Conservation (phyloP, 805 yeast species). For the Peterozyma toletana region DNA sequence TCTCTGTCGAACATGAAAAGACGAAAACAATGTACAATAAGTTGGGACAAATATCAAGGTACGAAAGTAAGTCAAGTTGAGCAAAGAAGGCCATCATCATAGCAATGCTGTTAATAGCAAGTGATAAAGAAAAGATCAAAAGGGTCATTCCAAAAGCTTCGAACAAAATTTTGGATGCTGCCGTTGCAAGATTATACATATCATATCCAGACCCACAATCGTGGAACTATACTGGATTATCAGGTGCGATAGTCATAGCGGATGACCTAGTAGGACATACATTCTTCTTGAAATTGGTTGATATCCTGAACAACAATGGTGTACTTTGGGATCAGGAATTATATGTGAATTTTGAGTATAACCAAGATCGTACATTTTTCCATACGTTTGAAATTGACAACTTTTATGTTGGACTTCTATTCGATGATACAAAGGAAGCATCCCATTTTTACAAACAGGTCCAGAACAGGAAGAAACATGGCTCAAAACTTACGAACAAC, state of each 20-base stretch:
- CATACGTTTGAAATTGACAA: constrained; percentile 93
- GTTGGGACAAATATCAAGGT: too few species aligned
- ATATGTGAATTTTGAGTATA: constrained; percentile 79
- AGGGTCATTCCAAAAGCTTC: constrained; percentile 83
- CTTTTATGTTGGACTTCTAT: constrained; percentile 77
- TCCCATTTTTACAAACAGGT: constrained; percentile 78
- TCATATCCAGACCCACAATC: constrained; percentile 77
- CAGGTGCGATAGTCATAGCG: constrained; percentile 81
- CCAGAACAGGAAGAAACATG: constrained; percentile 68
- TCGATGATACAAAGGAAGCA: constrained; percentile 87
- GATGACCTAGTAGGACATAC: constrained; percentile 95
- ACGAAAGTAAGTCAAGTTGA: too few species aligned
- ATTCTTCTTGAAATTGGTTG: constrained; percentile 84
- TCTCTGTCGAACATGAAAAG: too few species aligned
- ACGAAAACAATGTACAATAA: too few species aligned
- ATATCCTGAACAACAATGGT: constrained; percentile 73
- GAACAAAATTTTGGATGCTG: constrained; percentile 83
- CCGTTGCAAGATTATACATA: constrained; percentile 82
- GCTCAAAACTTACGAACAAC: constrained; percentile 74
- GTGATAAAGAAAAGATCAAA: constrained; percentile 84
- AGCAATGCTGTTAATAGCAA: too few species aligned
- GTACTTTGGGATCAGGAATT: constrained; percentile 97
- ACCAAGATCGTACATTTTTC: constrained; percentile 92
- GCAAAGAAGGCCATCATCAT: too few species aligned
- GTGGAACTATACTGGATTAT: constrained; percentile 85